phyloP scores from a whole-genome alignment of 148 eudicot genomes.

The Fallopia convolvulus region DNA sequence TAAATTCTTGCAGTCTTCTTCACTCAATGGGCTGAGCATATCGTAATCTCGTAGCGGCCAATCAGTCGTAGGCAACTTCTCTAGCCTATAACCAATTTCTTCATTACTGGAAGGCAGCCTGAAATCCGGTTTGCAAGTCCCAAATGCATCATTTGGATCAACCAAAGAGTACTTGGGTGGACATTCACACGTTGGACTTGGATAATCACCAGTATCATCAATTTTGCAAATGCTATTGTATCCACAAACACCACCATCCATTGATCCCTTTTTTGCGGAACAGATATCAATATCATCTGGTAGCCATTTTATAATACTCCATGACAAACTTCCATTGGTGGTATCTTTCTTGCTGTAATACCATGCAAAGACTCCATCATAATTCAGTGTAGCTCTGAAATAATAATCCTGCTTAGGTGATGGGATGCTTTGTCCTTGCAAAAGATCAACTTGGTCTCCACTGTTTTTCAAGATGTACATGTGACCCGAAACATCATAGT shows the following conservation, averaged over 20 bases:
- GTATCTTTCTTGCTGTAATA: constrained; percentile 2
- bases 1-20: constrained; percentile 22
- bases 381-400: background rate
- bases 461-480: constrained; percentile 3
- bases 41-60: constrained; percentile 22
- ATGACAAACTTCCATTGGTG: background rate
- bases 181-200: constrained; percentile 9
- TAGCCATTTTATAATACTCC: background rate
- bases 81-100: background rate
- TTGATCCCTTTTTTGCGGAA: background rate
- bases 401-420: background rate
- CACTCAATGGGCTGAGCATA: constrained; percentile 9
- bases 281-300: constrained; percentile 9
- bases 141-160: constrained; percentile 1
- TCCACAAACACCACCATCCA: constrained; percentile 13
- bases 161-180: background rate
- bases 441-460: background rate
- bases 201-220: background rate
- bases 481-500: constrained; percentile 8
- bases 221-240: constrained; percentile 10
- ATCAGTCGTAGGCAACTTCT: constrained; percentile 9
- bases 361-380: constrained; percentile 8
- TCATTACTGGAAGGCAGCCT: background rate
- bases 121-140: constrained; percentile 13
- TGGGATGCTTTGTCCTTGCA: background rate